These are phyloP conservation scores for Hymenoscyphus infarciens DNA, from an alignment of 2,329 filamentous ascomycete genomes.

Conservation along the genomic window DNA sequence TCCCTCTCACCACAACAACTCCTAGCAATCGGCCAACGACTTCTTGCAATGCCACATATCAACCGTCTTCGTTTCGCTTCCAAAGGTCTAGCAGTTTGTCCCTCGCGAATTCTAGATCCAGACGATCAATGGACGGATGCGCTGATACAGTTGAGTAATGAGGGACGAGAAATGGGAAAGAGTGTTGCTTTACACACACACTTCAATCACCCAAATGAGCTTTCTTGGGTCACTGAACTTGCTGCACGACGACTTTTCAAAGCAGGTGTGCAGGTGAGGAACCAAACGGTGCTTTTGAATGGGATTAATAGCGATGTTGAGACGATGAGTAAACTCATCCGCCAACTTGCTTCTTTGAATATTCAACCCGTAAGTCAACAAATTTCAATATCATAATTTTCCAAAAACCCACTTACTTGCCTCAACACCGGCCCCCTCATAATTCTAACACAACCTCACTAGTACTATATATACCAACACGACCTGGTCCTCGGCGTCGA, in stretches of 20 bases:
- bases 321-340: neutral
- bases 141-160: neutral
- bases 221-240: slow-evolving; percentile 1
- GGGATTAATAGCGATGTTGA: slow-evolving; percentile 1
- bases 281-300: slow-evolving; percentile 3
- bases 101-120: neutral
- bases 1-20: neutral
- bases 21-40: neutral
- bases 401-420: no score
- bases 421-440: no score
- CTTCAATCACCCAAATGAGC: neutral
- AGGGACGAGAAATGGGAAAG: slow-evolving; percentile 2
- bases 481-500: slow-evolving; percentile 60
- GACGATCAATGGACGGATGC: slow-evolving; percentile 2
- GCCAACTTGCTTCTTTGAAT: neutral
- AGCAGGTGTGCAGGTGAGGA: neutral
- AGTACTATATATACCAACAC: slow-evolving; percentile 32
- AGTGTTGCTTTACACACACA: neutral
- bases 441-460: no score
- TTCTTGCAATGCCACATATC: slow-evolving; percentile 5
- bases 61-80: neutral
- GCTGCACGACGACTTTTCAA: neutral
- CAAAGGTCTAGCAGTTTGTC: slow-evolving; percentile 3
- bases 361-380: no score
- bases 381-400: no score